Base-by-base conservation (phyloP, 768 basidiomycete species). In the Tephrocybe sp. region DNA sequence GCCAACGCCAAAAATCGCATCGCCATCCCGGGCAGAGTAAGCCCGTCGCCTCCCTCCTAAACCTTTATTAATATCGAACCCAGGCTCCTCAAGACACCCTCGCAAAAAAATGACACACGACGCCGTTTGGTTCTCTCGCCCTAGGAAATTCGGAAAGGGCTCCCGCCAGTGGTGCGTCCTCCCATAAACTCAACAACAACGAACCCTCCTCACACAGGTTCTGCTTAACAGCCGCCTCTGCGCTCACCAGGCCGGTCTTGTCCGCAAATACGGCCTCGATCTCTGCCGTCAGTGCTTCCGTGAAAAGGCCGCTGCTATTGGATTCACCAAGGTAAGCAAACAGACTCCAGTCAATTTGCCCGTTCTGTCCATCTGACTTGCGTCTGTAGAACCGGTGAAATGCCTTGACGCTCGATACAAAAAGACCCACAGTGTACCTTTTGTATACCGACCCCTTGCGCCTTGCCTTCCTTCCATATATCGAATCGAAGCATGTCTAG, bases 221-320 rank as follows among this genome's bases (percentile, higher is more conserved):
- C 29, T n/a, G 29, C 15, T 41, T 48, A 15, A 38, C 18, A 94
- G 94, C 80, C 93, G 94, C 66, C 89, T 92, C 64, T 97, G 94
- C 63, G 90, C 93, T 30, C 94, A 97, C 72, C 92, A 94, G 72
- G 94, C 92, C 62, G 94, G 94, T 86, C 83, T 97, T 70, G 93
- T 97, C 71, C 89, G 94, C 74, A 91, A 94, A 74, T 94, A 95
- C 73, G 93, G 94, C 50, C 84, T 95, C 59, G 92, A 95, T 76
- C 87, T 97, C 61, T 97, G 94, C 76, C 90, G 94, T 72, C 94
- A 97, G 73, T 97, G 94, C 75, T 97, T 95, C 88, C 89, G 94
- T 61, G 94, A 97, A 78, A 94, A 93, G 76, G 80, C 91, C 45
- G 80, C 85, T 60, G 86, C 88, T 53, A 97, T 97, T 62, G 94